Base-by-base conservation (phyloP, 345 rosid species). In the Rhizophora apiculata region DNA sequence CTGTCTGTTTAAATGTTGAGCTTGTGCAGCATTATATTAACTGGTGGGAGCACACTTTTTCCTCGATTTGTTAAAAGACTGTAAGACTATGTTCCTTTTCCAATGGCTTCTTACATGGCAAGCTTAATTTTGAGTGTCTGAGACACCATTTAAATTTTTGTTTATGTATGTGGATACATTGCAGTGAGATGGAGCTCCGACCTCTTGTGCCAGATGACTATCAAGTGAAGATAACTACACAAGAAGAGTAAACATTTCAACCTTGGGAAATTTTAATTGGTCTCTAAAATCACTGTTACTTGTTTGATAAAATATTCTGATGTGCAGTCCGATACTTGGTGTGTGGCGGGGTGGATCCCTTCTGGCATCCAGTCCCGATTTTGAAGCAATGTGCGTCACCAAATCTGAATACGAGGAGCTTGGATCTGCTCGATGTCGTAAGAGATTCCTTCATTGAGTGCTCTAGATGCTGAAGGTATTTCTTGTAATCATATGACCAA, bases 321-420 rank as follows among this genome's bases (percentile, higher is more conserved):
- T 70, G 19, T 19, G 77, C 86, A 89, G 98, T 80, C 96, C 98
- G 46, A 78, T 94, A 62, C 80, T 88, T 63, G 97, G 93, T 77
- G 96, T 91, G 49, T 94, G 98, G 98, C 84, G 98, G 82, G 97
- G 97, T 11, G 98, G 97, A 60, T 94, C 98, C 27, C 88, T 91
- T 61, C 75, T 94, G 84, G 97, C 98, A 59, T 91, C 96, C 26
- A 91, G 96, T 80, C 97, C 97, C 0, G 96, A 87, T 72, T 94
- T 82, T 71, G 88, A 91, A 74, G 79, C 89, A 11, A 94, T 88
- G 92, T 90, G 96, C 32, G 87, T 89, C 73, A 89, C 98, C 77
- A 94, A 94, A 82, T 83, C 89, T n/a, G 98, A 94, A 63, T 94
- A 91, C 31, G 98, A 94, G 79, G 98, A 94, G 80, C 88, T 81